Evolutionary conservation across 2,329 filamentous ascomycete species (phyloP).

Genomic region (Aureobasidium uvarum): DNA sequence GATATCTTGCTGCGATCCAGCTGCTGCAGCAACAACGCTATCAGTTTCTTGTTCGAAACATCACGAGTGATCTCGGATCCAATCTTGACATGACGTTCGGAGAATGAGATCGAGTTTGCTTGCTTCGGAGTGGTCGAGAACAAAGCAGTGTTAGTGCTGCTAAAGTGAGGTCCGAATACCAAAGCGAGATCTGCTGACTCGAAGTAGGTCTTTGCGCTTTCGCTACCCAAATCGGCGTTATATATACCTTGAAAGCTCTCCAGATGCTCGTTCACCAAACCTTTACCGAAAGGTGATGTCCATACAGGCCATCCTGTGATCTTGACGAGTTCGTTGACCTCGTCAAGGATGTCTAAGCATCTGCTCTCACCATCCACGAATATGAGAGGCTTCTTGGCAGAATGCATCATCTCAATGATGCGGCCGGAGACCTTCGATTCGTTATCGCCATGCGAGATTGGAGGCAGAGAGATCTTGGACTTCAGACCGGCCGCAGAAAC

Average conservation of each 20-base stretch:
- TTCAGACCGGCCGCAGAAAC: slow-evolving; percentile 70
- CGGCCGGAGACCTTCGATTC: slow-evolving; percentile 80
- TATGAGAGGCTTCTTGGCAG: slow-evolving; percentile 72
- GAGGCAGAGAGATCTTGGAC: slow-evolving; percentile 65
- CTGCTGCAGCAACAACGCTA: neutral
- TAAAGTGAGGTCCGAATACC: slow-evolving; percentile 29
- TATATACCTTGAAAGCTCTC: slow-evolving; percentile 49
- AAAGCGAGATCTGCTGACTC: slow-evolving; percentile 31
- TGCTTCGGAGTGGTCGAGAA: slow-evolving; percentile 35
- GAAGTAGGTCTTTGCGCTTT: slow-evolving; percentile 30
- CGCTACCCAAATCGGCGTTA: slow-evolving; percentile 30
- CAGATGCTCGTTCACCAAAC: slow-evolving; percentile 49
- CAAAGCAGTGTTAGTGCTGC: slow-evolving; percentile 35
- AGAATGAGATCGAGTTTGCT: slow-evolving; percentile 36
- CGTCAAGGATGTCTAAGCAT: slow-evolving; percentile 47
- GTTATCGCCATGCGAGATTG: slow-evolving; percentile 66
- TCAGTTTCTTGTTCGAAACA: slow-evolving; percentile 53
- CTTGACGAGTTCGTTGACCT: slow-evolving; percentile 47
- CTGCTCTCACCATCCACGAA: slow-evolving; percentile 81
- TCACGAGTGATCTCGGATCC: slow-evolving; percentile 65
- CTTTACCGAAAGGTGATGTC: slow-evolving; percentile 52
- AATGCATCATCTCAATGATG: slow-evolving; percentile 68
- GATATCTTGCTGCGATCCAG: slow-evolving; percentile 54
- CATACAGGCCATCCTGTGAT: slow-evolving; percentile 52
- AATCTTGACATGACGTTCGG: slow-evolving; percentile 61